Evolutionary conservation across 345 rosid species (phyloP), one percentile per base, ranked within the genome.

Genomic region (Raphanus raphanistrum): DNA sequence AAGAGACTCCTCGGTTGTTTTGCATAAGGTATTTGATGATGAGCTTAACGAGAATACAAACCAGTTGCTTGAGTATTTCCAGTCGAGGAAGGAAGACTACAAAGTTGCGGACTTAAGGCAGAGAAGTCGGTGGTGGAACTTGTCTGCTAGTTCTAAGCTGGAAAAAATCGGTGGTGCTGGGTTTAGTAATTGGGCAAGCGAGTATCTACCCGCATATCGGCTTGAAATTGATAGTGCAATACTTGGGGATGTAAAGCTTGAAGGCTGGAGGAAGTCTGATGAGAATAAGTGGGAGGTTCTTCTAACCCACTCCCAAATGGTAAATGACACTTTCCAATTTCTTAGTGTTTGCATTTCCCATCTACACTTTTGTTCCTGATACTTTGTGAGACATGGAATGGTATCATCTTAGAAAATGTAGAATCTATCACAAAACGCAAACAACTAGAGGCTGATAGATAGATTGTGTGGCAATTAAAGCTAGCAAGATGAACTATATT

Each of bases 231-330:
- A 89, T 82, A 82, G 82, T 59, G 77, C 79, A 64, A 79, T 79
- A 82, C 70, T 85, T 43, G 77, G 73, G 43, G 90, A 85, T 82
- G 76, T 86, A 62, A 90, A 87, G 76, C 84, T 90, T 75, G 93
- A 90, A 75, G 97, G 98, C 38, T 89, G 98, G 97, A 86, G 80
- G 75, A 78, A 85, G 77, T 80, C 82, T 15, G 72, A 66, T 1
- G 86, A 73, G 78, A 84, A 87, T 86, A 85, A 71, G 83, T 87
- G 86, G 88, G 95, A 92, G 84, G 90, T 89, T 85, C 87, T 89
- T 82, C 82, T 94, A 85, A 90, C 97, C 38, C 97, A 92, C 83
- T 85, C 97, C 62, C 97, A 94, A 83, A 92, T 94, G 98, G 97
- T 94, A 89, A 35, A 1, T 27, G 8, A 36, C 33, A 8, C n/a